Conservation (phyloP, 2,329 filamentous ascomycete genomes). For the Colletotrichum kahawae region DNA sequence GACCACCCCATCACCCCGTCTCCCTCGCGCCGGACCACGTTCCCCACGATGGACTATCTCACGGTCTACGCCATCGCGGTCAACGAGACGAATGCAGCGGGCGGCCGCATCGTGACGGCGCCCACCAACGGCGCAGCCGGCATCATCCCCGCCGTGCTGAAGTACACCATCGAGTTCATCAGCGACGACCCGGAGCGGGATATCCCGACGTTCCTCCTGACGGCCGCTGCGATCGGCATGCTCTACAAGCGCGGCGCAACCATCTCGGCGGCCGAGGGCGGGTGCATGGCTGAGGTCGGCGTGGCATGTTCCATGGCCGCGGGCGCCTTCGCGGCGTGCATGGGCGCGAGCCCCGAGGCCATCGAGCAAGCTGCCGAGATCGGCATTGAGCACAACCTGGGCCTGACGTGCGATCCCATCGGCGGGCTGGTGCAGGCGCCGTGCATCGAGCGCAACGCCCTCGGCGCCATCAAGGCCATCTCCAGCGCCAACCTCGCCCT, state of each 20-base stretch:
- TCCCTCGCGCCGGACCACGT: slow-evolving; percentile 49
- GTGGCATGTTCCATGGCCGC: slow-evolving; percentile 58
- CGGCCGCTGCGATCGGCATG: slow-evolving; percentile 56
- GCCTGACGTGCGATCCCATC: slow-evolving; percentile 55
- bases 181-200: slow-evolving; percentile 56
- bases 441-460: slow-evolving; percentile 56
- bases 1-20: slow-evolving; percentile 51
- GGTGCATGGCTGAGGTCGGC: slow-evolving; percentile 59
- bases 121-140: slow-evolving; percentile 57
- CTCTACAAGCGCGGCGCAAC: slow-evolving; percentile 58
- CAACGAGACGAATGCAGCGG: slow-evolving; percentile 58
- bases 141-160: slow-evolving; percentile 56
- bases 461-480: slow-evolving; percentile 56
- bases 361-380: slow-evolving; percentile 58
- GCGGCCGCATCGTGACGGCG: slow-evolving; percentile 55
- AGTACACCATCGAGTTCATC: slow-evolving; percentile 55
- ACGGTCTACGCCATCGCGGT: slow-evolving; percentile 57
- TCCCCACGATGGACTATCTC: slow-evolving; percentile 56
- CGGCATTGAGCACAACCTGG: slow-evolving; percentile 57
- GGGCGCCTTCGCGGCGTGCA: slow-evolving; percentile 54
- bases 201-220: slow-evolving; percentile 53
- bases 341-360: slow-evolving; percentile 54
- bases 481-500: slow-evolving; percentile 55
- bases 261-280: slow-evolving; percentile 56
- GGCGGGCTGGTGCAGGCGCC: slow-evolving; percentile 55